phyloP scores from a whole-genome alignment of 352 stramenopile genomes.

The Globisporangium canariense region DNA sequence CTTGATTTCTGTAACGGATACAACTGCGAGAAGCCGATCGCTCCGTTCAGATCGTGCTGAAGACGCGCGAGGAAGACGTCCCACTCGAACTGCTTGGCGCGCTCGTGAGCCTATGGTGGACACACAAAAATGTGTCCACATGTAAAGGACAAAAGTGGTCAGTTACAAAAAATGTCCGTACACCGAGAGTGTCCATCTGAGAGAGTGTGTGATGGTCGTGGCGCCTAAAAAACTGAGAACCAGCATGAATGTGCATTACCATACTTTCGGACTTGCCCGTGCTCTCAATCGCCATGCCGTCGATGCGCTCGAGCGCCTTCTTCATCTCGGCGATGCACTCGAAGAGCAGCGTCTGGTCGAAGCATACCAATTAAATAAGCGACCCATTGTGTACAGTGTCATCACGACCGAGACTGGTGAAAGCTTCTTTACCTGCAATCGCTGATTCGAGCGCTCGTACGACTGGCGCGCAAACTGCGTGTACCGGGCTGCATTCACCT shows the following conservation, averaged over 20 bases:
- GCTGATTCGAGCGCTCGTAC: neutral
- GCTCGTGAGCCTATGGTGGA: conserved; percentile 4
- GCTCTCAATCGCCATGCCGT: conserved; percentile 22
- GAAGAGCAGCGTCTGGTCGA: conserved; percentile 27
- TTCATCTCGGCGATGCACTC: conserved; percentile 44
- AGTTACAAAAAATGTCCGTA: neutral
- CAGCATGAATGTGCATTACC: conserved; percentile 25
- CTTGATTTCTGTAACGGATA: conserved; percentile 1
- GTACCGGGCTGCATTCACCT: neutral
- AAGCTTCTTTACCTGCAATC: conserved; percentile 12
- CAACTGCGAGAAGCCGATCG: conserved; percentile 22
- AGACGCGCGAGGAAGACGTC: conserved; percentile 34
- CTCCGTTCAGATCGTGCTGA: conserved; percentile 25
- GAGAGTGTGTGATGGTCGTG: neutral
- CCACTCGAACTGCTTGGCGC: conserved; percentile 25
- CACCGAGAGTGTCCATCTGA: neutral
- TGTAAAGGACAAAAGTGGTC: neutral
- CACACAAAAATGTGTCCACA: neutral
- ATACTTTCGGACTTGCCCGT: conserved; percentile 35
- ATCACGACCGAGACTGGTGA: neutral
- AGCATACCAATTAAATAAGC: neutral
- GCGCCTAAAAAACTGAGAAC: too few species aligned
- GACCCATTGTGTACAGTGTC: neutral
- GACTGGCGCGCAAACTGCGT: conserved; percentile 9
- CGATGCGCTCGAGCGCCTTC: conserved; percentile 32